phyloP scores from a whole-genome alignment of 2,329 filamentous ascomycete species.

The Microdochium nivale region DNA sequence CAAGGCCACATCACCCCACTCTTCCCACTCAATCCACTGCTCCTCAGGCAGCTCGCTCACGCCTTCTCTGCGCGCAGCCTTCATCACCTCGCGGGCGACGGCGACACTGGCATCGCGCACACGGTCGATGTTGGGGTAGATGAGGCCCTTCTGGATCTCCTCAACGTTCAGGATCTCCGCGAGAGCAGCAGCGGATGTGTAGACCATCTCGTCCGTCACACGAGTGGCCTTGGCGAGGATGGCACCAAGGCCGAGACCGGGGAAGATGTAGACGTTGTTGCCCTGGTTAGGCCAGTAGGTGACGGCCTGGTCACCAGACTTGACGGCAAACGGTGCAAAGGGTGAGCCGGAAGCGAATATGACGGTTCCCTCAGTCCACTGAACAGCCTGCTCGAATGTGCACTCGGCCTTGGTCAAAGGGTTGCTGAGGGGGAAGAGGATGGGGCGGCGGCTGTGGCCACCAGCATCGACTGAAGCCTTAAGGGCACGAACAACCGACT shows the following conservation, averaged over 20 bases:
- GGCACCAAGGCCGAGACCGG: conserved; percentile 85
- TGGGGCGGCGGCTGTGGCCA: conserved; percentile 67
- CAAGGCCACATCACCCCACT: conserved; percentile 58
- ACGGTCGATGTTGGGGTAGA: conserved; percentile 86
- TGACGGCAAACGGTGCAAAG: conserved; percentile 66
- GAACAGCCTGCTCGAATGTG: conserved; percentile 88
- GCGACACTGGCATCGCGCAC: conserved; percentile 83
- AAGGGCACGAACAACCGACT: conserved; percentile 67
- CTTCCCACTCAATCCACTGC: conserved; percentile 65
- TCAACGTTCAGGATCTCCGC: conserved; percentile 69
- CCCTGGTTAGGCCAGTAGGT: conserved; percentile 76
- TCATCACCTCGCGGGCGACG: conserved; percentile 88
- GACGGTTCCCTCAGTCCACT: conserved; percentile 81
- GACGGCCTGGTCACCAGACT: conserved; percentile 47
- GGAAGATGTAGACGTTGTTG: conserved; percentile 90
- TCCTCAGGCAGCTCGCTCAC: conserved; percentile 62
- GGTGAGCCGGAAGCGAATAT: conserved; percentile 95
- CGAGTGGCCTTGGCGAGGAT: conserved; percentile 83
- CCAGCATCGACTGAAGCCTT: conserved; percentile 55
- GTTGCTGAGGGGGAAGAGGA: conserved; percentile 95
- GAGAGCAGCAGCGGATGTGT: conserved; percentile 79
- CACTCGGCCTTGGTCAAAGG: conserved; percentile 95
- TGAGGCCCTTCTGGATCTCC: conserved; percentile 73
- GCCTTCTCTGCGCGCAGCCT: conserved; percentile 74
- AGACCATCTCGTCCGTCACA: conserved; percentile 94